These are phyloP conservation scores for Calonectria naviculata DNA, from an alignment of 2,329 filamentous ascomycete genomes.

Conservation along the genomic window DNA sequence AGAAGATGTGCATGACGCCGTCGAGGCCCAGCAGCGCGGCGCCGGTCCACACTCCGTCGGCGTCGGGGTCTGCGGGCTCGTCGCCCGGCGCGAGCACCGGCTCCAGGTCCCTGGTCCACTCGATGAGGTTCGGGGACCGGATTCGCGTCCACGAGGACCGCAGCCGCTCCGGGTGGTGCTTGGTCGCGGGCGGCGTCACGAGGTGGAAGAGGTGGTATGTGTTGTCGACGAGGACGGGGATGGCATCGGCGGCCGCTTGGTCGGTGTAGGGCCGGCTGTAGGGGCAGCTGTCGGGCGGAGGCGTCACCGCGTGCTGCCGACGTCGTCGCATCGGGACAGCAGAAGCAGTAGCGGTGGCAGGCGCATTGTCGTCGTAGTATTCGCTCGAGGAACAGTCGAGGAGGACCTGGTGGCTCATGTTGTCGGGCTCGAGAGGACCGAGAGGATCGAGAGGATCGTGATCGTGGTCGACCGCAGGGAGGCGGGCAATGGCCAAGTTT, in stretches of 20 bases:
- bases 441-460: no score
- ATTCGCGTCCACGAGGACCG: conserved; percentile 46
- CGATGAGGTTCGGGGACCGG: conserved; percentile 42
- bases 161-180: conserved; percentile 46
- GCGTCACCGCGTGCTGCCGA: conserved; percentile 33
- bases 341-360: no score
- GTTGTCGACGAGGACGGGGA: conserved; percentile 48
- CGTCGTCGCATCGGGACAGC: background rate
- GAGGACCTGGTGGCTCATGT: background rate
- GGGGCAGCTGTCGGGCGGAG: conserved; percentile 38
- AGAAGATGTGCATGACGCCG: conserved; percentile 48
- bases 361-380: background rate
- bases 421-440: background rate
- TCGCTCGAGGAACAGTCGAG: background rate
- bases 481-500: background rate
- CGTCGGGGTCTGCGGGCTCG: conserved; percentile 36
- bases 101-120: conserved; percentile 43
- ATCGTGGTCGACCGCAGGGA: background rate
- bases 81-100: conserved; percentile 38
- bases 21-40: conserved; percentile 46
- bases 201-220: conserved; percentile 52
- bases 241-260: conserved; percentile 49
- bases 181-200: conserved; percentile 44
- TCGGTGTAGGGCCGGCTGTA: conserved; percentile 42
- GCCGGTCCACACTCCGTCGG: conserved; percentile 49